Conservation (phyloP, 345 rosid genomes). For the Eucalyptus marginata region DNA sequence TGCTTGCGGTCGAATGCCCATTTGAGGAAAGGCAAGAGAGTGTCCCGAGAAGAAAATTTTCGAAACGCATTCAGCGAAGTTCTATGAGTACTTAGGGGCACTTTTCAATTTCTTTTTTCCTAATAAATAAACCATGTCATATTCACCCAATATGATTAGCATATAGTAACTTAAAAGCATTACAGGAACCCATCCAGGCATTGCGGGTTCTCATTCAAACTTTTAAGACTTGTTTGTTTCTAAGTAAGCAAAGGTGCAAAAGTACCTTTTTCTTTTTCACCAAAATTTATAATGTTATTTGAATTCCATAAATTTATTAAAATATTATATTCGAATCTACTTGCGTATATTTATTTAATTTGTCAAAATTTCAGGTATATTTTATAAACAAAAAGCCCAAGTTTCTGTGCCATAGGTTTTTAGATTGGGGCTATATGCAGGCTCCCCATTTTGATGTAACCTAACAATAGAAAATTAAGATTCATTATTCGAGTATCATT, state of each 20-base stretch:
- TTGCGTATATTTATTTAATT: background rate
- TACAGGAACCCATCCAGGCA: background rate
- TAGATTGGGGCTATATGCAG: background rate
- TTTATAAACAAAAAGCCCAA: background rate
- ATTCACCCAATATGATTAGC: background rate
- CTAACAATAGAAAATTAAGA: background rate
- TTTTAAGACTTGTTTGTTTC: background rate
- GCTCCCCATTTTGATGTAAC: background rate
- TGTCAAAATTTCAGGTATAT: background rate
- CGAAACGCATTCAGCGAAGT: background rate
- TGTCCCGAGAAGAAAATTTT: background rate
- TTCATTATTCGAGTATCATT: background rate
- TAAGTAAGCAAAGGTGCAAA: background rate
- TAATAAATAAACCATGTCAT: background rate
- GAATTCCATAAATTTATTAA: no score
- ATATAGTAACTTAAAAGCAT: accelerated
- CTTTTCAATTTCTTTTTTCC: background rate
- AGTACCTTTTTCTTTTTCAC: no score
- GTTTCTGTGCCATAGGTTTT: background rate
- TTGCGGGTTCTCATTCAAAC: background rate
- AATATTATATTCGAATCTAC: no score
- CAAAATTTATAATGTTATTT: no score
- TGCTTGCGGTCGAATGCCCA: background rate
- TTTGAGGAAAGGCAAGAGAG: background rate
- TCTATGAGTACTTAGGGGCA: background rate